Conservation (phyloP, 805 yeast species). For the Lachancea nothofagi region DNA sequence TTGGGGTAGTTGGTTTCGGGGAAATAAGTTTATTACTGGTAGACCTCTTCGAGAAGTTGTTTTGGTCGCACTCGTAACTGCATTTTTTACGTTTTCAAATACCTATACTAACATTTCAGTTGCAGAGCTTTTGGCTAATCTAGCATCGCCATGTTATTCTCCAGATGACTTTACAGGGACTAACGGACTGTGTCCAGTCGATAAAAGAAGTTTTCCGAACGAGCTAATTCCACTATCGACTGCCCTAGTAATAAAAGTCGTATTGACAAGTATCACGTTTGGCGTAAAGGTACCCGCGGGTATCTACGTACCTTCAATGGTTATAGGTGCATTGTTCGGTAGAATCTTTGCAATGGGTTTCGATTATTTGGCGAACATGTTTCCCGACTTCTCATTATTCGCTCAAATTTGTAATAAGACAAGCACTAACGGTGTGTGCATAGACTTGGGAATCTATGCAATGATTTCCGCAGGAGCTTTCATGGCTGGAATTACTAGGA, state of each 20-base stretch:
- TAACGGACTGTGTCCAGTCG: conserved; percentile 26
- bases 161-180: conserved; percentile 15
- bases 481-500: conserved; percentile 53
- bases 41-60: conserved; percentile 44
- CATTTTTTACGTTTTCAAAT: conserved; percentile 43
- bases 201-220: conserved; percentile 25
- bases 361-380: conserved; percentile 34
- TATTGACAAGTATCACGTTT: conserved; percentile 47
- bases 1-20: conserved; percentile 39
- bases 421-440: conserved; percentile 27
- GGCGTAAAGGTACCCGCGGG: conserved; percentile 58
- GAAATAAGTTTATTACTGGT: conserved; percentile 29
- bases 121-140: conserved; percentile 43
- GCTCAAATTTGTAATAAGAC: conserved; percentile 16
- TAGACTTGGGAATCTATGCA: conserved; percentile 47
- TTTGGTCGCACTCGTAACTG: conserved; percentile 41
- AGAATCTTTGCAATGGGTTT: conserved; percentile 42
- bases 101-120: conserved; percentile 45
- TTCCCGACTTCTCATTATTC: conserved; percentile 18
- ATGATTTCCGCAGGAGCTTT: conserved; percentile 53
- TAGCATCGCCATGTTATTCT: conserved; percentile 44
- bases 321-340: conserved; percentile 56
- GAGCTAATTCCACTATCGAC: conserved; percentile 33
- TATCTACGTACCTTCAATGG: conserved; percentile 60
- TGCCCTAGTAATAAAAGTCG: conserved; percentile 42